A percentile compares a stretch with the other conserved stretches of the same genome.
Conservation (phyloP, 2,329 filamentous ascomycete species). For the Stagonosporopsis vannaccii region DNA sequence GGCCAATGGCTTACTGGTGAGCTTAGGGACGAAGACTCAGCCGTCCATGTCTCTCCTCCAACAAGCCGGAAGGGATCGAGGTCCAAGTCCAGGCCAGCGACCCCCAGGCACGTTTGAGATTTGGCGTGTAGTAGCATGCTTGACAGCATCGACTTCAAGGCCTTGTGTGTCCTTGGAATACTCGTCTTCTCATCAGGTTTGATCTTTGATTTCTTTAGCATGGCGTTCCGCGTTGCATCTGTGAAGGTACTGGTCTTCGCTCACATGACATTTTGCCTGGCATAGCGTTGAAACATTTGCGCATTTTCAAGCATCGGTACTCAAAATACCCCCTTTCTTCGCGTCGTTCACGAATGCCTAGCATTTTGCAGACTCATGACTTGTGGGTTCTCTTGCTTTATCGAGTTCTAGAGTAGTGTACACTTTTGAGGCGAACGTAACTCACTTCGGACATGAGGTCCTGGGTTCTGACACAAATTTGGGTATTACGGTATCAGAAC, state of each 20-base stretch:
- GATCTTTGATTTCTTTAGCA: background rate
- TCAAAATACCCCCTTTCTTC: background rate
- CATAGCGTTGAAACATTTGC: conserved; percentile 11
- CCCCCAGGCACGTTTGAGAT: conserved; percentile 2
- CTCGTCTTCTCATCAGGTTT: background rate
- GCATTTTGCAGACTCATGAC: background rate
- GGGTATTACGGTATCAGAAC: background rate
- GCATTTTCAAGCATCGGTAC: background rate
- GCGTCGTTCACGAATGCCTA: background rate
- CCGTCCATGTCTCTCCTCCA: conserved; percentile 5
- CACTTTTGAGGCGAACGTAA: background rate
- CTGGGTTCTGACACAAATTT: background rate
- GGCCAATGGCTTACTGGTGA: conserved; percentile 49
- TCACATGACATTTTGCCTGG: background rate
- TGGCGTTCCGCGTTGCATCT: conserved; percentile 9
- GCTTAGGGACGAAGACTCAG: conserved; percentile 38
- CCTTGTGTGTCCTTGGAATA: background rate
- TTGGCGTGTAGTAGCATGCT: background rate
- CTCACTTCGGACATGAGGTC: background rate
- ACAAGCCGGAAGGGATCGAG: conserved; percentile 1
- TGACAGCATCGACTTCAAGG: background rate
- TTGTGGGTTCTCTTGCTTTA: background rate
- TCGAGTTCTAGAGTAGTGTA: background rate
- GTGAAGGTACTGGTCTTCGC: background rate
- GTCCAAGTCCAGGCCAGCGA: conserved; percentile 8